Conservation (phyloP, 768 basidiomycete genomes). For the Podaxis carcinomalis region DNA sequence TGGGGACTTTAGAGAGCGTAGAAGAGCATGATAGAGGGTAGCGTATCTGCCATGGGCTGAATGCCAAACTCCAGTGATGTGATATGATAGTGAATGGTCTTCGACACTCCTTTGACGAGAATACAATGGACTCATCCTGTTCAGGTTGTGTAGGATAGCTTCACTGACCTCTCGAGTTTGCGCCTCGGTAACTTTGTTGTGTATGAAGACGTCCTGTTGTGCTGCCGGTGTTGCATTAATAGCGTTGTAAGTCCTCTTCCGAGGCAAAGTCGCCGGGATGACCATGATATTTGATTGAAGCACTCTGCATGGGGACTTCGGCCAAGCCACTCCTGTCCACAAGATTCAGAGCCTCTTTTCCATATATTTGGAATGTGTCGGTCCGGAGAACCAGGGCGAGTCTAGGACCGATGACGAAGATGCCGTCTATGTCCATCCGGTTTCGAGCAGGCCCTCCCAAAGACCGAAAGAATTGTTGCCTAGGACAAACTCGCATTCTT, state of each 20-base stretch:
- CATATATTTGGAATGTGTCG: not conserved
- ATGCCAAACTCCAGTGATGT: not conserved
- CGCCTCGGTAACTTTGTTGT: constrained; percentile 17
- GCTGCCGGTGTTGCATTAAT: constrained; percentile 9
- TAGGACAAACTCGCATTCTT: constrained; percentile 24
- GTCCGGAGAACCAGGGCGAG: constrained; percentile 21
- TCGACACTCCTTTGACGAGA: constrained; percentile 14
- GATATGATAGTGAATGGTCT: constrained; percentile 7
- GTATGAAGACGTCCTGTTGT: constrained; percentile 18
- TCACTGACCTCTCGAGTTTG: constrained; percentile 17
- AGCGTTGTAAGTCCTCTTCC: not conserved
- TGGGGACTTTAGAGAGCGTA: not conserved
- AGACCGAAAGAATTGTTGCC: constrained; percentile 24
- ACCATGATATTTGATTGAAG: not conserved
- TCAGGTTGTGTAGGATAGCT: constrained; percentile 13
- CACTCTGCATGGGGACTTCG: constrained; percentile 5
- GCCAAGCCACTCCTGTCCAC: constrained; percentile 5
- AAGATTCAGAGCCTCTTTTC: not conserved
- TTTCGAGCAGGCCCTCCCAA: constrained; percentile 21
- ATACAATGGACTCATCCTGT: constrained; percentile 14
- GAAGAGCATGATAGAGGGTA: not conserved
- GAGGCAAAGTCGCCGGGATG: not conserved
- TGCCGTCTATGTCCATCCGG: constrained; percentile 15
- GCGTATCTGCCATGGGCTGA: not conserved
- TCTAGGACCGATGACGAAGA: constrained; percentile 26